Percentiles rank a stretch among this genome's conserved stretches.
These are phyloP conservation scores for Coemansia sp. DNA, from an alignment of 192 early-diverging fungal species.

Conservation along the genomic window DNA sequence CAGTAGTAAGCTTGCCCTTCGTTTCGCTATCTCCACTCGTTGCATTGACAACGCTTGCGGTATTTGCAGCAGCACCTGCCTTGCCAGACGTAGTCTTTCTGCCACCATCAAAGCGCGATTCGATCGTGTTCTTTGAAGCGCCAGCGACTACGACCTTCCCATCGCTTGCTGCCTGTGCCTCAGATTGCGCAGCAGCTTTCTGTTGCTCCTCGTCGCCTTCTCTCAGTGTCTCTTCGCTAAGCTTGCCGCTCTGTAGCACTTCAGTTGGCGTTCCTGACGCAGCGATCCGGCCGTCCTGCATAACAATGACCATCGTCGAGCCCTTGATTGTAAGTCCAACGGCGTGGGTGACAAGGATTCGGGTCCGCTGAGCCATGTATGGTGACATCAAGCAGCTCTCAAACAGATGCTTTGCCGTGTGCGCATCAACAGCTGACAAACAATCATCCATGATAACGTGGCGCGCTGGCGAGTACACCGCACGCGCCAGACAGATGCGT, in stretches of 20 bases:
- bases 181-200: constrained; percentile 21
- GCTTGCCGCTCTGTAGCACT: constrained; percentile 34
- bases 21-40: not conserved
- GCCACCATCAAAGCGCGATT: constrained; percentile 29
- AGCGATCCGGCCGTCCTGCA: constrained; percentile 66
- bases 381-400: constrained; percentile 70
- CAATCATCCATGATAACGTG: constrained; percentile 86
- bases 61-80: constrained; percentile 59
- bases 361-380: constrained; percentile 71
- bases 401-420: constrained; percentile 86
- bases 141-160: constrained; percentile 39
- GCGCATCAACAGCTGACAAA: constrained; percentile 94
- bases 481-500: constrained; percentile 82
- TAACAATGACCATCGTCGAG: constrained; percentile 57
- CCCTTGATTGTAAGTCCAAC: constrained; percentile 68
- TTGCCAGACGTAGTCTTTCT: constrained; percentile 34
- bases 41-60: constrained; percentile 9
- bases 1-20: constrained; percentile 66
- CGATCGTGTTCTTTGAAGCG: constrained; percentile 5
- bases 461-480: constrained; percentile 73
- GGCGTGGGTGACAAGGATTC: constrained; percentile 92
- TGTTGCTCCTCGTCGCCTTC: constrained; percentile 35
- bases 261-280: constrained; percentile 55
- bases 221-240: constrained; percentile 37
- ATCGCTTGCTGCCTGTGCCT: constrained; percentile 8